Base-by-base conservation (phyloP, 1,139 yeast species). In the Hanseniaspora uvarum region DNA sequence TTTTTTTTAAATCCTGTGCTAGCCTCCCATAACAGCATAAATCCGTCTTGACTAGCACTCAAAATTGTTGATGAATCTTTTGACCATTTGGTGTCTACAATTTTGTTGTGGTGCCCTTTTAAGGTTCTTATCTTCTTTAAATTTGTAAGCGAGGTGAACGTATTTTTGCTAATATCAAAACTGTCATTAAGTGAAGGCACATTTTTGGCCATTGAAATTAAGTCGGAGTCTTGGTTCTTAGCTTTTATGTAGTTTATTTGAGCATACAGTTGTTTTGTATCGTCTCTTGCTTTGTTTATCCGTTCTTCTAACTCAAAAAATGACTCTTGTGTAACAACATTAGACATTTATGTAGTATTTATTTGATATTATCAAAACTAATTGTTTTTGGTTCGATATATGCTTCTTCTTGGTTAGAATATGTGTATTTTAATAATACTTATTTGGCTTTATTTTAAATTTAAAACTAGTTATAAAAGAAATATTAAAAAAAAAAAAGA, bases 31-130 rank as follows among this genome's bases (percentile, higher is more conserved):
- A 87, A 68, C 48, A 89, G 73, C 72, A 87, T 74, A 63, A 79
- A 84, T 2, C 96, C 96, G 67, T 89, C 96, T 64, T 86, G 95
- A 34, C 94, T 81, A 0, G 88, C 87, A 45, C 88, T 79, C 11
- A 87, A 69, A 2, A 89, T 64, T 43, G 72, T 74, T 41, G 70
- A 67, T 16, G 86, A 78, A 61, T 84, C 83, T 0, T 71, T 64
- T 52, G 81, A 76, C 92, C 95, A 85, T 54, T 79, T 73, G 59
- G 85, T 71, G 58, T 80, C 80, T 18, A 81, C 76, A 23, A 88
- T 76, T 64, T 88, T 86, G 61, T 81, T 83, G 59, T 76, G 79
- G 65, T 88, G 96, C 0, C 95, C 96, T 57, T 71, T 75, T 51
- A 85, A 70, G 0, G 78, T 66, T 26, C 68, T 65, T 7, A 70